Percentiles rank a stretch among this genome's conserved stretches.
phyloP scores from a whole-genome alignment of 768 basidiomycete species.

The Leccinum longicurvipes region DNA sequence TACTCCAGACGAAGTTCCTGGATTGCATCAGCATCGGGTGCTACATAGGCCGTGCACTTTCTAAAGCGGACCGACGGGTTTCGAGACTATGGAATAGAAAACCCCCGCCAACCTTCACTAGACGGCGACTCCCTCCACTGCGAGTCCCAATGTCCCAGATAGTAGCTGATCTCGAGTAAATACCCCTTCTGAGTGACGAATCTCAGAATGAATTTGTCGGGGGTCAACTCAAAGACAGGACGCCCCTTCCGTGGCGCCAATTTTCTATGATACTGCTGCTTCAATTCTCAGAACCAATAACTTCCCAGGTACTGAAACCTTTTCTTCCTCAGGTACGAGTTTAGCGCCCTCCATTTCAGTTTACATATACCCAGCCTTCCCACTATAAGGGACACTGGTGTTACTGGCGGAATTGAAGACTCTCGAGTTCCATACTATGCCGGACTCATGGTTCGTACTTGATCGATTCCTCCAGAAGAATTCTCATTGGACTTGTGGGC shows the following conservation, averaged over 20 bases:
- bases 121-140: no score
- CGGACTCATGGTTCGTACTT: conserved; percentile 41
- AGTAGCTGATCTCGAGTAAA: no score
- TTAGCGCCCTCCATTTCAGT: not conserved
- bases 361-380: not conserved
- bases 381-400: conserved; percentile 26
- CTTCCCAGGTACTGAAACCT: conserved; percentile 69
- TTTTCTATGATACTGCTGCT: conserved; percentile 64
- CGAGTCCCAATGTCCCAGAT: no score
- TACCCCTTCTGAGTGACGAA: no score
- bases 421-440: conserved; percentile 46
- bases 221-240: conserved; percentile 22
- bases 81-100: no score
- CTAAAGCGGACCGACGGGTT: no score
- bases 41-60: no score
- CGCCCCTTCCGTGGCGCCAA: conserved; percentile 68
- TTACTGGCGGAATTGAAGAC: conserved; percentile 46
- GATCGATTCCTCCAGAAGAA: not conserved
- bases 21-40: no score
- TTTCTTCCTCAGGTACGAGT: conserved; percentile 58
- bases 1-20: no score
- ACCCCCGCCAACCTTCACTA: no score
- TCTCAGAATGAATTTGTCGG: no score
- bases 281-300: conserved; percentile 72
- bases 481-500: not conserved